phyloP scores from a whole-genome alignment of 257 asterid species.

The Cynanchum wilfordii region DNA sequence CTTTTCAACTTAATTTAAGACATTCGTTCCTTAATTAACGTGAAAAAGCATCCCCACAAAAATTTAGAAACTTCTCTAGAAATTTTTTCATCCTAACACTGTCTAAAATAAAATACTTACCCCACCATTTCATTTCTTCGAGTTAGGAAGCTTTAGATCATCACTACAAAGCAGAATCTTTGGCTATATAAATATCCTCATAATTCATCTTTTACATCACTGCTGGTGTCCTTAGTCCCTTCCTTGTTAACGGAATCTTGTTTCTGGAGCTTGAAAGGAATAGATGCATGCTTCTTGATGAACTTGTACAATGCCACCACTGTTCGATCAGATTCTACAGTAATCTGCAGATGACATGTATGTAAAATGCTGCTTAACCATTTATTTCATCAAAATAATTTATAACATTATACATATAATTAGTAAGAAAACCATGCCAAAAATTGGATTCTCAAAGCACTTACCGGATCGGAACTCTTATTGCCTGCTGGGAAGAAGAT shows the following conservation, averaged over 20 bases:
- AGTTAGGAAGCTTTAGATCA: background rate
- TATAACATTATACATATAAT: background rate
- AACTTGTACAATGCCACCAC: slow-evolving; percentile 85
- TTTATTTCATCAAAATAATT: background rate
- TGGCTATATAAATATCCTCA: slow-evolving; percentile 20
- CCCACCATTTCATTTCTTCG: background rate
- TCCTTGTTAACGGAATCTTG: slow-evolving; percentile 37
- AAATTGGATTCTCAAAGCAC: slow-evolving; percentile 21
- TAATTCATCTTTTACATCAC: slow-evolving; percentile 67
- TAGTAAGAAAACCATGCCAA: background rate
- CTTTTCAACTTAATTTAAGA: too few species aligned
- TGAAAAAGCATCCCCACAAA: too few species aligned
- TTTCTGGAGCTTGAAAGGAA: slow-evolving; percentile 81
- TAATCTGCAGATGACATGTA: slow-evolving; percentile 40
- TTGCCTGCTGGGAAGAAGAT: slow-evolving; percentile 95
- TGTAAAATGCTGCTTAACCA: background rate
- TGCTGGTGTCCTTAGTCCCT: slow-evolving; percentile 23
- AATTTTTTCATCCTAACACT: slow-evolving; percentile 5
- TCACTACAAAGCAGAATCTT: background rate
- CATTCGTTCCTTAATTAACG: too few species aligned
- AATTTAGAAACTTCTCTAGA: background rate
- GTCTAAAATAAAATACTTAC: background rate
- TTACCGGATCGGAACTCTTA: slow-evolving; percentile 74
- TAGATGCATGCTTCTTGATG: slow-evolving; percentile 72
- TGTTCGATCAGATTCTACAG: slow-evolving; percentile 69